phyloP scores from a whole-genome alignment of 129 eudicot species.

The Sambucus nigra region DNA sequence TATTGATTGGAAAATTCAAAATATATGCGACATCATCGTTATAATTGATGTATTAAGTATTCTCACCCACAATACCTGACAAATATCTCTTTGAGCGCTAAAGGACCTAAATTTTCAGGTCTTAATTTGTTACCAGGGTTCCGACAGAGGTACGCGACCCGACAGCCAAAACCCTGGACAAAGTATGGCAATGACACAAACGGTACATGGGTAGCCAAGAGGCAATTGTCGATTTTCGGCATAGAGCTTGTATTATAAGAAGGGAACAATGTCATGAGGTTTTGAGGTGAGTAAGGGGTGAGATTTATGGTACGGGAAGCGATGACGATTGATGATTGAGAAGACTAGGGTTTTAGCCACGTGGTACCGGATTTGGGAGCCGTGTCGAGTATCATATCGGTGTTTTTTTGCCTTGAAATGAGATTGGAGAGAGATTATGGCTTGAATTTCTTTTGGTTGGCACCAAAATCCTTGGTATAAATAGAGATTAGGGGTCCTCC shows the following conservation, averaged over 20 bases:
- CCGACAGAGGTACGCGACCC: conserved; percentile 3
- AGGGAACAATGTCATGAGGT: conserved; percentile 18
- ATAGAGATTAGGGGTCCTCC: conserved; percentile 7
- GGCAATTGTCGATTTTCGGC: conserved; percentile 11
- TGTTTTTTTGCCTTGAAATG: conserved; percentile 18
- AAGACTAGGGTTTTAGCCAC: conserved; percentile 12
- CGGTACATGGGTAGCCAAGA: conserved; percentile 19
- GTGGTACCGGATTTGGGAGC: conserved; percentile 31
- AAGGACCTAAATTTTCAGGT: background rate
- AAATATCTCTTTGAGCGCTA: background rate
- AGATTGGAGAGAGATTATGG: conserved; percentile 8
- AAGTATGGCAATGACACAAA: conserved; percentile 12
- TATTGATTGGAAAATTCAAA: no score
- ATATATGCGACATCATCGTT: no score
- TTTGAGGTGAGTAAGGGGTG: conserved; percentile 3
- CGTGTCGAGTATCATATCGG: conserved; percentile 15
- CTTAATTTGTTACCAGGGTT: background rate
- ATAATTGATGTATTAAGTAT: no score
- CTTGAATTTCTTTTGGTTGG: conserved; percentile 7
- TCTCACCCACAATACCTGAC: background rate
- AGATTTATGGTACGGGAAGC: background rate
- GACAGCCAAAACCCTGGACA: background rate
- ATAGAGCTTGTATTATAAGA: conserved; percentile 15
- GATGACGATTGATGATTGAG: conserved; percentile 11
- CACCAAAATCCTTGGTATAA: conserved; percentile 34